Conservation (phyloP, 345 rosid species). For the rapeseed (Brassica napus) region Da-Ae NC_063436.1:27057501-27058000, state of each 20-base stretch:
- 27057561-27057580: too few relatives aligned
- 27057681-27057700: too few relatives aligned
- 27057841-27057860: not conserved
- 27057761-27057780: not conserved
- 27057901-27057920: constrained; percentile 15
- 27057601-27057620: too few relatives aligned
- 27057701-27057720: too few relatives aligned
- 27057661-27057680: too few relatives aligned
- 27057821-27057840: not conserved
- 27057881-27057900: not conserved
- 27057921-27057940: constrained; percentile 17
- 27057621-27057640: too few relatives aligned
- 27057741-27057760: not conserved
- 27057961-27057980: constrained; percentile 6
- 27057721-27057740: not conserved
- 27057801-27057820: not conserved
- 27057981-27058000: constrained; percentile 29
- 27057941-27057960: constrained; percentile 3
- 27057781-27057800: not conserved
- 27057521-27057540: too few relatives aligned
- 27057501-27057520: too few relatives aligned
- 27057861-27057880: not conserved
- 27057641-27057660: too few relatives aligned
- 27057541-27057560: too few relatives aligned
- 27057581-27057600: too few relatives aligned